A percentile compares a stretch with the other conserved stretches of the same genome.
These are phyloP conservation scores for Camptophora hylomeconis DNA, from an alignment of 2,329 filamentous ascomycete species.

Conservation along the genomic window DNA sequence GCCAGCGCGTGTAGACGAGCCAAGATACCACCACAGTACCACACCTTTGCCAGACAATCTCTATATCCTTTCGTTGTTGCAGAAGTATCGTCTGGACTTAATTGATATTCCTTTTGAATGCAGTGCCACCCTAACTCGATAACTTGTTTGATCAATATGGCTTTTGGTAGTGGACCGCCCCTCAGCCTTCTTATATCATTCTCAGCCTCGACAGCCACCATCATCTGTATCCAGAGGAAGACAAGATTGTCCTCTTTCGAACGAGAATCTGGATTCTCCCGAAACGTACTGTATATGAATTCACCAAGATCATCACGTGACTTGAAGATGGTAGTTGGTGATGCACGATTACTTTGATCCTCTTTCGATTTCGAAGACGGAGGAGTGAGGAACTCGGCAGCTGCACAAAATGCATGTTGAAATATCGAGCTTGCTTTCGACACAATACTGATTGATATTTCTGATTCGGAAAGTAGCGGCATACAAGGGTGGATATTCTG, in stretches of 20 bases:
- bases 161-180: too few species aligned
- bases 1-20: too few species aligned
- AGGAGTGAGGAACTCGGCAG: conserved; percentile 1
- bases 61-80: too few species aligned
- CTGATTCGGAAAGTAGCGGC: conserved; percentile 12
- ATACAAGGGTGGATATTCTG: conserved; percentile 12
- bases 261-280: conserved; percentile 1
- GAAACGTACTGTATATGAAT: conserved; percentile 4
- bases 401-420: conserved; percentile 2
- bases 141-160: too few species aligned
- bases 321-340: conserved; percentile 3
- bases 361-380: neutral
- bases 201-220: conserved; percentile 8
- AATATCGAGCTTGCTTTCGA: neutral
- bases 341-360: neutral
- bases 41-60: too few species aligned
- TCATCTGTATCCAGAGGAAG: conserved; percentile 9
- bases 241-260: conserved; percentile 8
- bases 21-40: too few species aligned
- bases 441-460: conserved; percentile 1
- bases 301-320: conserved; percentile 6
- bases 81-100: too few species aligned
- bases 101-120: too few species aligned
- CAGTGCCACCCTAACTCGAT: too few species aligned
- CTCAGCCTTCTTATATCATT: conserved; percentile 11